Percentiles rank a stretch among this genome's conserved stretches.
Conservation (phyloP, 2,329 filamentous ascomycete species). For the Neobulgaria alba region DNA sequence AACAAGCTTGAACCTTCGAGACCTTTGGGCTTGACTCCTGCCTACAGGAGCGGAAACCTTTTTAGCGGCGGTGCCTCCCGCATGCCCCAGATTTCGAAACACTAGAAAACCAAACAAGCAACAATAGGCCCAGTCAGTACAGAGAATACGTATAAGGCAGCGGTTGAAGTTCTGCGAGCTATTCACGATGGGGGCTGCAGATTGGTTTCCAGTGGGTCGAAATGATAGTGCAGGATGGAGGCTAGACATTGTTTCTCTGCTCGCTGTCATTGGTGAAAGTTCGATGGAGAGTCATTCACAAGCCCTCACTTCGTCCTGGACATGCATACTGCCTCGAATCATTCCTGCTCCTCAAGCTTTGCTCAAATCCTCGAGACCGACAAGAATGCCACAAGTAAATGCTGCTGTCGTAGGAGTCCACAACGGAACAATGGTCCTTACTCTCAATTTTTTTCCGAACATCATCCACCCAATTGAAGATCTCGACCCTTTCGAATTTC, state of each 20-base stretch:
- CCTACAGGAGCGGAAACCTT: too few relatives aligned
- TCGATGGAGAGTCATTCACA: constrained; percentile 50
- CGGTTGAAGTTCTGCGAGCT: not conserved
- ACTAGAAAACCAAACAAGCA: too few relatives aligned
- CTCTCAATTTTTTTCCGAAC: constrained; percentile 53
- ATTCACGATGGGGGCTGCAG: constrained; percentile 12
- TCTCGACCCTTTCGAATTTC: constrained; percentile 40
- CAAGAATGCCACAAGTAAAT: constrained; percentile 44
- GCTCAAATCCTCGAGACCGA: constrained; percentile 45
- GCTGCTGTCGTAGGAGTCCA: constrained; percentile 51
- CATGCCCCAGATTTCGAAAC: too few relatives aligned
- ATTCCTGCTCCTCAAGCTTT: constrained; percentile 55
- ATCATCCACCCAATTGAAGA: constrained; percentile 49
- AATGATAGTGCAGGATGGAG: constrained; percentile 38
- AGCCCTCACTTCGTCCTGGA: constrained; percentile 46
- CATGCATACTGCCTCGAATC: constrained; percentile 50
- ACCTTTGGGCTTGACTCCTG: too few relatives aligned
- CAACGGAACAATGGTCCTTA: constrained; percentile 44
- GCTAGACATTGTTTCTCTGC: constrained; percentile 52
- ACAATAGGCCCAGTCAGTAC: too few relatives aligned
- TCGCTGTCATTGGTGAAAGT: constrained; percentile 54
- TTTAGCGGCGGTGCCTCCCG: too few relatives aligned
- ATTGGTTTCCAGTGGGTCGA: constrained; percentile 37
- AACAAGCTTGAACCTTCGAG: too few relatives aligned
- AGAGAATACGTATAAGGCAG: too few relatives aligned